These are phyloP conservation scores for Xylariaceae sp. DNA, from an alignment of 2,329 filamentous ascomycete genomes.

Conservation along the genomic window DNA sequence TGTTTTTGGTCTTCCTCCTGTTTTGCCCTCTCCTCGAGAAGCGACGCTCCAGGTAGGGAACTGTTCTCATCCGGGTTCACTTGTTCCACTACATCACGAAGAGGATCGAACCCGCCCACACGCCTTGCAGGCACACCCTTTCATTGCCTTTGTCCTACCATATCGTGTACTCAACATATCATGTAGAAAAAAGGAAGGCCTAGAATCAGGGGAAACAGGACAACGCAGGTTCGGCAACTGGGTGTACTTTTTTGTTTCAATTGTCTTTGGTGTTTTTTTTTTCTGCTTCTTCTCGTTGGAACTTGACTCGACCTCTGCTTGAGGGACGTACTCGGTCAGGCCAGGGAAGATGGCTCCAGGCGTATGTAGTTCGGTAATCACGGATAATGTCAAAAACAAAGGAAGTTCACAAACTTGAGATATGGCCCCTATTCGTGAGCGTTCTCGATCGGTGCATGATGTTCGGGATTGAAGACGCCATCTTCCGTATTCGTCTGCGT, in stretches of 20 bases:
- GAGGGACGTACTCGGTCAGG: neutral
- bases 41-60: neutral
- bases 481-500: too few species aligned
- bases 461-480: too few species aligned
- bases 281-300: neutral
- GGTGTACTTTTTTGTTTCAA: conserved; percentile 4
- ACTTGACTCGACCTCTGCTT: neutral
- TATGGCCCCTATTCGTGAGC: too few species aligned
- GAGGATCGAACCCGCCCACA: conserved; percentile 3
- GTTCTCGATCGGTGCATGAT: too few species aligned
- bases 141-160: conserved; percentile 9
- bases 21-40: neutral
- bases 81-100: neutral
- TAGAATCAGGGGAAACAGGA: conserved; percentile 11
- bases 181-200: conserved; percentile 16
- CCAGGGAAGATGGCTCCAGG: neutral
- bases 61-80: neutral
- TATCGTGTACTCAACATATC: conserved; percentile 15
- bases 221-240: conserved; percentile 10
- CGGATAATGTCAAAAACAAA: neutral
- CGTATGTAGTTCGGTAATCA: neutral
- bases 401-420: too few species aligned
- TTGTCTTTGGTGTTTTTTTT: neutral
- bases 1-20: neutral
- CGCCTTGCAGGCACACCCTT: neutral